These are phyloP conservation scores for Zymoseptoria tritici DNA, from an alignment of 2,329 filamentous ascomycete species.

Conservation along the genomic window DNA sequence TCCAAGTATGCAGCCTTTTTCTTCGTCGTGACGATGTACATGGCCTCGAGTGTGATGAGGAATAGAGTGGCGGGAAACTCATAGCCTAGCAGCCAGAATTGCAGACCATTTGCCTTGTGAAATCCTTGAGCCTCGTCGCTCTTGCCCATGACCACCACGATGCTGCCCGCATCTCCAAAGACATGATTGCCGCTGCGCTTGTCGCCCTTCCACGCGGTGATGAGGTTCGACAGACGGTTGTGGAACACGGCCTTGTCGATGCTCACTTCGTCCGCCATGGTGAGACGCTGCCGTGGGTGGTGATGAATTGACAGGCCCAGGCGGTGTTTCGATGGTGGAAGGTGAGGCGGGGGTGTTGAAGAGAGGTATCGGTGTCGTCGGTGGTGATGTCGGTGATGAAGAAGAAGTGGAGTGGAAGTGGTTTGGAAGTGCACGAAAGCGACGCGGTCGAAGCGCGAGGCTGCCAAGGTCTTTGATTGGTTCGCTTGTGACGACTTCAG, in stretches of 20 bases:
- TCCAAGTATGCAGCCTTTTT: conserved; percentile 98
- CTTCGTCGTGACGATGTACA: conserved; percentile 89
- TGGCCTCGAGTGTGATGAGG: conserved; percentile 76
- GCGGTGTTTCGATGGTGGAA: conserved; percentile 8
- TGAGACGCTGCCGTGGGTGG: conserved; percentile 13
- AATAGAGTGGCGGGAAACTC: conserved; percentile 96
- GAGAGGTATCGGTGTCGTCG: neutral
- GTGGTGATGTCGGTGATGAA: conserved; percentile 3
- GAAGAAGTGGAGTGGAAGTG: conserved; percentile 1
- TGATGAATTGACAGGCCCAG: conserved; percentile 9
- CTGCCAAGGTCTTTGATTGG: neutral
- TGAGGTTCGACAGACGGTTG: conserved; percentile 79
- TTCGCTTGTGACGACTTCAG: neutral
- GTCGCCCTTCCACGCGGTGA: conserved; percentile 92
- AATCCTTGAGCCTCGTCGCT: conserved; percentile 81
- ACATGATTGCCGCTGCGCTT: conserved; percentile 78
- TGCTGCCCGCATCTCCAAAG: conserved; percentile 79
- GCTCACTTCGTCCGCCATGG: conserved; percentile 74
- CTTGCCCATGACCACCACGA: conserved; percentile 90
- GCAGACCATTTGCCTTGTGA: conserved; percentile 93
- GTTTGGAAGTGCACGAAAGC: conserved; percentile 1
- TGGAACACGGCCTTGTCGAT: conserved; percentile 94
- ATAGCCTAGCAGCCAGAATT: conserved; percentile 98
- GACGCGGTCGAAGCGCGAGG: neutral
- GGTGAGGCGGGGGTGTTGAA: neutral